Base-by-base conservation (phyloP, 768 basidiomycete species). In the Obba rivulosa region DNA sequence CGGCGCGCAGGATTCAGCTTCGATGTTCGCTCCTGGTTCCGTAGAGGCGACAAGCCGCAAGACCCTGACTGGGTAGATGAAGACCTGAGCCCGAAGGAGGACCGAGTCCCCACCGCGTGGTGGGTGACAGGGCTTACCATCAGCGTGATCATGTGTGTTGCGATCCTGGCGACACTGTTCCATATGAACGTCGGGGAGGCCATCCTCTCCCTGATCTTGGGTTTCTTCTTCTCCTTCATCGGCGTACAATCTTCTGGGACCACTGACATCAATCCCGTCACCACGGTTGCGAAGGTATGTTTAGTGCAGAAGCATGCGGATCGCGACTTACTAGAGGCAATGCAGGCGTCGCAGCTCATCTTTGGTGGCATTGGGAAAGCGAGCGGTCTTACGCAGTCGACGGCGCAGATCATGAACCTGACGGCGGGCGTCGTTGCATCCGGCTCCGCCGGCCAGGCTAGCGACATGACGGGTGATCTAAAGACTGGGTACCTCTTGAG, bases 401-500 rank as follows among this genome's bases (percentile, higher is more conserved):
- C 69, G n/a, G 72, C 72, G 8, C 72, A 68, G 54, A 71, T 65
- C 18, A 62, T 79, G 57, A 79, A 79, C 57, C 60, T 80, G 62
- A 58, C 73, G 38, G 77, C 74, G 42, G 80, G 79, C 63, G 69
- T 76, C 38, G 64, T 81, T 52, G 70, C 79, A 22, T 77, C 70
- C 41, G 78, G 77, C 28, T 73, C 79, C 42, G 78, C 80, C 18
- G 77, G 72, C 18, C 79, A 81, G 57, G 72, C 79, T 20, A 58
- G 73, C 24, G 83, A 85, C 59, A 83, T 85, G 83, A 78, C 76
- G 40, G 75, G 80, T 48, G 83, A 85, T 60, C 62, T 84, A 56
- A 83, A 84, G 66, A 80, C 83, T n/a, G 79, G 80, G 51, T 82
- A 82, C 61, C 77, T 85, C 49, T 72, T 83, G 21, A 70, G 82